These are phyloP conservation scores for Rhipidocladum racemiflorum DNA, from an alignment of 176 grass and related monocot species.

Conservation along the genomic window DNA sequence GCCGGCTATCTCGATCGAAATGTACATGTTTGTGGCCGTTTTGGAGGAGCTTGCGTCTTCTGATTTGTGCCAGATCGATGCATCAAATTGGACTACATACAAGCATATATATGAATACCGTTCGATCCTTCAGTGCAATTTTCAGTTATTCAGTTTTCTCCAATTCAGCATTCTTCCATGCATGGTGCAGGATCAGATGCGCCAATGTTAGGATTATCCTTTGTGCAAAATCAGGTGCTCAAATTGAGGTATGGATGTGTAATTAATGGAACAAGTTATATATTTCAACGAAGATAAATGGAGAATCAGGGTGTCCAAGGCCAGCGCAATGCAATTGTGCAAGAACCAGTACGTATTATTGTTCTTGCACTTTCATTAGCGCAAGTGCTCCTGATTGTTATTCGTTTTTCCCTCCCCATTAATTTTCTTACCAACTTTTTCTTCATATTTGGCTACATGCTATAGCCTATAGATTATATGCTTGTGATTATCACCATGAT, in stretches of 20 bases:
- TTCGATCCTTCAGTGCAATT: neutral
- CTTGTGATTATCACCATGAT: neutral
- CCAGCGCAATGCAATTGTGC: neutral
- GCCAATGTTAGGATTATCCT: neutral
- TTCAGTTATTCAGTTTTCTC: neutral
- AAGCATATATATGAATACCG: slow-evolving; percentile 17
- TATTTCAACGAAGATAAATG: neutral
- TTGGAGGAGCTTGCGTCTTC: slow-evolving; percentile 15
- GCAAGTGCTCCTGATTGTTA: neutral
- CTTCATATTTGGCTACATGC: neutral
- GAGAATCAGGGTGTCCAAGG: neutral
- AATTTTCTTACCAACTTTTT: neutral
- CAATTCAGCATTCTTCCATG: neutral
- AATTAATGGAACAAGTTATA: neutral
- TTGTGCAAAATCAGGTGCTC: neutral
- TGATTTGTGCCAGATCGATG: slow-evolving; percentile 42
- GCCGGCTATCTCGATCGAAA: neutral
- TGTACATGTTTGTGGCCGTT: slow-evolving; percentile 39
- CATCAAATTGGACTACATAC: slow-evolving; percentile 41
- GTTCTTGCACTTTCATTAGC: neutral
- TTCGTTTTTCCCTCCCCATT: neutral
- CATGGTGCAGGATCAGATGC: neutral
- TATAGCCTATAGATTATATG: neutral
- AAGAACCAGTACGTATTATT: neutral
- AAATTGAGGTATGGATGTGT: slow-evolving; percentile 4